Percentiles rank a stretch among this genome's conserved stretches.
Conservation (phyloP, 352 stramenopile species). For the Nothophytophthora sp. region DNA sequence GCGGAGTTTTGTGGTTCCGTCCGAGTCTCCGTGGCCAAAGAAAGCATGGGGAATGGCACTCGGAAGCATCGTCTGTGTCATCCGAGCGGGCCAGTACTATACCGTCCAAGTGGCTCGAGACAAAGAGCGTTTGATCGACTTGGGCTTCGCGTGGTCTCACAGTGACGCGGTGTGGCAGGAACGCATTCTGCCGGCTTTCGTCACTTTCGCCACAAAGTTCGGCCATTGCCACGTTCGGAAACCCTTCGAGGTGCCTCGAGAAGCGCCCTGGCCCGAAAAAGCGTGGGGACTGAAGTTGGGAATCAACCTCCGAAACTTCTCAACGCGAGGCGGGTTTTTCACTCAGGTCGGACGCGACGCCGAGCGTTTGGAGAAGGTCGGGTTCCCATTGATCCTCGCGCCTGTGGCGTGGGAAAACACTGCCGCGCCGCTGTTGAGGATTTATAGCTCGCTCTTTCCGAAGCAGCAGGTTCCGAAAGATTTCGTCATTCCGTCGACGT, state of each 20-base stretch:
- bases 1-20: conserved; percentile 27
- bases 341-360: not conserved
- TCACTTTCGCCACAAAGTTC: conserved; percentile 26
- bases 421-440: not conserved
- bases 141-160: conserved; percentile 47
- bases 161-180: conserved; percentile 35
- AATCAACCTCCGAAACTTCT: not conserved
- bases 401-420: not conserved
- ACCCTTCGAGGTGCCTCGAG: conserved; percentile 39
- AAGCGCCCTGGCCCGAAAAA: conserved; percentile 30
- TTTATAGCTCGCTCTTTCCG: not conserved
- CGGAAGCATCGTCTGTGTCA: conserved; percentile 36
- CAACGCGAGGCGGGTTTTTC: not conserved
- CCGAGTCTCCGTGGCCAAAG: conserved; percentile 24
- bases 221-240: conserved; percentile 21
- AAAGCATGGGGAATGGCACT: conserved; percentile 30
- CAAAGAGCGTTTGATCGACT: conserved; percentile 27
- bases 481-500: not conserved
- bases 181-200: conserved; percentile 36
- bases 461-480: not conserved
- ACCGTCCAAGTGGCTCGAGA: conserved; percentile 35
- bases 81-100: conserved; percentile 29
- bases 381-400: not conserved
- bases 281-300: conserved; percentile 30
- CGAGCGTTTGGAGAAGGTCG: not conserved